Evolutionary conservation across 257 asterid species (phyloP), one percentile per base, ranked within the genome.

Genomic region (Salvia miltiorrhiza): DNA sequence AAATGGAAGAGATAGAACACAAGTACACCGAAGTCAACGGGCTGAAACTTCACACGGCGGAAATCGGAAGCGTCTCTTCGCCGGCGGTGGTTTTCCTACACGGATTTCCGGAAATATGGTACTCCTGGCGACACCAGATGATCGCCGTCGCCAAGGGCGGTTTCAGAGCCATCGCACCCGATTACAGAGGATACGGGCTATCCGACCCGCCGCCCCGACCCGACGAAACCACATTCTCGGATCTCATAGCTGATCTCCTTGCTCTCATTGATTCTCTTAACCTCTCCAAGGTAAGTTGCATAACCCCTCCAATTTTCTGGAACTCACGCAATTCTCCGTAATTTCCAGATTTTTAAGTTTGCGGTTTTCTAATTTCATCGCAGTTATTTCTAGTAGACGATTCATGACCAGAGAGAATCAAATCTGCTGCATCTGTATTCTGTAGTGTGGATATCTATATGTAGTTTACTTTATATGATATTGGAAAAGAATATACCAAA

Each of bases 121-220:
- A 85, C 71, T 85, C 95, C 37, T 87, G 92, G 95, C 82, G 92
- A 56, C 82, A 87, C 76, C 91, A 87, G 73, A 85, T 87, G 90
- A 30, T 80, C 63, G 87, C 86, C 62, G 83, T 55, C 30, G 79
- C 88, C 16, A 21, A 63, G 13, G 81, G 88, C 1, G 95, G 90
- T 4, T 84, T 78, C 76, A 79, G 90, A 72, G 86, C 95, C 3
- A 77, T 88, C 0, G 90, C 92, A 2, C 81, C 79, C 13, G 90
- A 88, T 69, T 80, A 73, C 80, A 77, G 92, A 78, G 88, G 92
- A 2, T 85, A 85, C 80, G 90, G 90, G 2, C 65, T 79, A 4
- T 85, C 92, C 57, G 86, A 88, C 40, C 73, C 78, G 50, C 85
- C 92, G 4, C 53, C 78, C 14, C 79, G 67, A 28, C 92, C 92